A percentile compares a stretch with the other conserved stretches of the same genome.
Conservation (phyloP, 805 yeast genomes). For the Sungouiozyma ichnusensis region DNA sequence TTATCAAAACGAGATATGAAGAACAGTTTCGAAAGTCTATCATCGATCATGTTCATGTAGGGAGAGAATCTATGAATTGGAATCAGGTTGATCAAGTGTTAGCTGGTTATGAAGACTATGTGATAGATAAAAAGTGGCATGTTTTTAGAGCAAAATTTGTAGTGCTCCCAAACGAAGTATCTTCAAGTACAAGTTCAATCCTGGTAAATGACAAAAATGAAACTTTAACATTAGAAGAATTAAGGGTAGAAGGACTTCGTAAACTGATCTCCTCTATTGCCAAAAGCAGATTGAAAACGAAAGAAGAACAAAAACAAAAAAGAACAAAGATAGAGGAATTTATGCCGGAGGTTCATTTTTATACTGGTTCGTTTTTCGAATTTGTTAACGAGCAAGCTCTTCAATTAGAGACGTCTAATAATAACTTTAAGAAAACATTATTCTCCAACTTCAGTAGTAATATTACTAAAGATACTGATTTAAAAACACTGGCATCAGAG, state of each 20-base stretch:
- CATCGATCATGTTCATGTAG: slow-evolving; percentile 44
- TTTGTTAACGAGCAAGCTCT: slow-evolving; percentile 49
- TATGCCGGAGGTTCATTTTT: slow-evolving; percentile 69
- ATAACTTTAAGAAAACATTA: slow-evolving; percentile 31
- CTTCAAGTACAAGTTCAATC: slow-evolving; percentile 35
- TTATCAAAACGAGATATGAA: slow-evolving; percentile 72
- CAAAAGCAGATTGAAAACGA: slow-evolving; percentile 40
- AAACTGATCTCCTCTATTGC: slow-evolving; percentile 54
- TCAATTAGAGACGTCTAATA: slow-evolving; percentile 24
- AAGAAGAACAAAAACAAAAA: slow-evolving; percentile 30
- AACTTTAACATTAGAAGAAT: slow-evolving; percentile 67
- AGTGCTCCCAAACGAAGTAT: slow-evolving; percentile 65
- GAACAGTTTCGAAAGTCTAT: slow-evolving; percentile 48
- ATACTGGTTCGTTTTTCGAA: slow-evolving; percentile 72
- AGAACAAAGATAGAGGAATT: slow-evolving; percentile 36
- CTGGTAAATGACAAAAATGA: slow-evolving; percentile 43
- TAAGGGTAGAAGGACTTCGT: slow-evolving; percentile 83
- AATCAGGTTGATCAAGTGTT: slow-evolving; percentile 78
- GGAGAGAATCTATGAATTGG: slow-evolving; percentile 65
- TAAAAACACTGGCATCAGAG: slow-evolving; percentile 48
- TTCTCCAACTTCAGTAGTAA: slow-evolving; percentile 24
- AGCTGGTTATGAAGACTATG: slow-evolving; percentile 82
- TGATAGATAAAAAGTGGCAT: slow-evolving; percentile 40
- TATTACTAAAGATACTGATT: slow-evolving; percentile 40
- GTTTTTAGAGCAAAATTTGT: slow-evolving; percentile 73